phyloP scores from a whole-genome alignment of 75 land plant species.

The Pinus tabuliformis region DNA sequence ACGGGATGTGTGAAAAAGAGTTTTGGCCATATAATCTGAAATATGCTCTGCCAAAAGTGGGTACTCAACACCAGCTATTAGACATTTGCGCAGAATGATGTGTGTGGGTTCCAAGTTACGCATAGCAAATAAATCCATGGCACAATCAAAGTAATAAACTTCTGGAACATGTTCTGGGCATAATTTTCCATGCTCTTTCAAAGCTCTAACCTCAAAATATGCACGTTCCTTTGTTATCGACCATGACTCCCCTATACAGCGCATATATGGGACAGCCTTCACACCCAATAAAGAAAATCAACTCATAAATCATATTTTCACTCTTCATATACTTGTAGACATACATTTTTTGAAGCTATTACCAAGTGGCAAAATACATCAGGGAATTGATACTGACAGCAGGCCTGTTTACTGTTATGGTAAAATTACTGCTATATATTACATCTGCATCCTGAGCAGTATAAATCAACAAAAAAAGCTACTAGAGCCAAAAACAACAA shows the following conservation, averaged over 20 bases:
- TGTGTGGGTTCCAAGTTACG: slow-evolving; percentile 96
- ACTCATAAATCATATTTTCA: no score
- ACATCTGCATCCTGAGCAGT: no score
- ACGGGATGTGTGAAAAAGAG: slow-evolving; percentile 85
- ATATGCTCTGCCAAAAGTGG: slow-evolving; percentile 93
- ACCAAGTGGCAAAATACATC: no score
- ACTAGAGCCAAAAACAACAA: no score
- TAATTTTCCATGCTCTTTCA: slow-evolving; percentile 68
- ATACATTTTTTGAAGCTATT: no score
- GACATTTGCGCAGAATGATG: slow-evolving; percentile 86
- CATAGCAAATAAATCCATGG: slow-evolving; percentile 84
- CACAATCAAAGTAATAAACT: slow-evolving; percentile 88
- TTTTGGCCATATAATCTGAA: slow-evolving; percentile 87
- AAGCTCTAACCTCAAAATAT: slow-evolving; percentile 76
- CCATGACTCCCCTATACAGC: slow-evolving; percentile 96
- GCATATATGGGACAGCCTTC: slow-evolving; percentile 93
- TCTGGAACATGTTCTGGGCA: slow-evolving; percentile 88
- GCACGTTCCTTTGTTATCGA: slow-evolving; percentile 94
- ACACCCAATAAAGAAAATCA: no score
- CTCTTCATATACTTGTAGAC: no score
- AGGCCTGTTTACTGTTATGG: no score
- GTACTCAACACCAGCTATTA: slow-evolving; percentile 82
- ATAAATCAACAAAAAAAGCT: no score
- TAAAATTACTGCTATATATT: no score
- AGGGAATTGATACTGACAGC: no score